phyloP scores from a whole-genome alignment of 2,329 filamentous ascomycete species.

The Erysiphe neolycopersici region DNA sequence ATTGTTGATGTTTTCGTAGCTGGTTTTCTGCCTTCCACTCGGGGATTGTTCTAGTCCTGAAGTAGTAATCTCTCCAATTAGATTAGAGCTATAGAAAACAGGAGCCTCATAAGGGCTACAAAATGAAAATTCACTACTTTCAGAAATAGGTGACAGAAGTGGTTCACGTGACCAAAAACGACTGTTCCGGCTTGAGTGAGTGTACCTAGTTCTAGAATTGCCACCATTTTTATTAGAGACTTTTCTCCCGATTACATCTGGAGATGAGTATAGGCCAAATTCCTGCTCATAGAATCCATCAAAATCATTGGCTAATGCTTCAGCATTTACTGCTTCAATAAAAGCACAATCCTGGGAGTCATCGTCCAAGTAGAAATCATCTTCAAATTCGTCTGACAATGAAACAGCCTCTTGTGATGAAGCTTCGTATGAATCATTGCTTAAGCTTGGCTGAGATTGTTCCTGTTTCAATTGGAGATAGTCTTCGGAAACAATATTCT shows the following conservation, averaged over 20 bases:
- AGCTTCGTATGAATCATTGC: constrained; percentile 17
- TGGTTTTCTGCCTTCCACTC: constrained; percentile 28
- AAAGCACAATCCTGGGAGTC: constrained; percentile 67
- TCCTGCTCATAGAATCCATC: constrained; percentile 92
- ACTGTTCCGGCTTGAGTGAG: constrained; percentile 41
- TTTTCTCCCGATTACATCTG: constrained; percentile 15
- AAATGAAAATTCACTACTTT: constrained; percentile 86
- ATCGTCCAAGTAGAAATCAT: constrained; percentile 28
- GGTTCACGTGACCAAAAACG: constrained; percentile 55
- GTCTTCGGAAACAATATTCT: constrained; percentile 9
- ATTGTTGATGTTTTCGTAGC: constrained; percentile 33
- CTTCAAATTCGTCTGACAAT: constrained; percentile 13
- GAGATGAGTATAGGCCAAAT: constrained; percentile 75
- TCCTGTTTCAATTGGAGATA: constrained; percentile 9
- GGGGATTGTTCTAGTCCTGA: constrained; percentile 58
- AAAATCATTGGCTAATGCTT: constrained; percentile 70
- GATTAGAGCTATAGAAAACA: constrained; percentile 17
- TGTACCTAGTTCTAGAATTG: constrained; percentile 51
- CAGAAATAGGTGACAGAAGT: constrained; percentile 85
- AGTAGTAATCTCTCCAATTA: constrained; percentile 24
- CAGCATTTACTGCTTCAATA: constrained; percentile 84
- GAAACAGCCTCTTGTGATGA: constrained; percentile 13
- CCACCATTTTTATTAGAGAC: constrained; percentile 47
- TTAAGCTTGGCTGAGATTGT: constrained; percentile 14
- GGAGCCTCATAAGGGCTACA: constrained; percentile 56